A percentile compares a stretch with the other conserved stretches of the same genome.
phyloP scores from a whole-genome alignment of 1,139 yeast species.

The Magnusiomyces ingens region DNA sequence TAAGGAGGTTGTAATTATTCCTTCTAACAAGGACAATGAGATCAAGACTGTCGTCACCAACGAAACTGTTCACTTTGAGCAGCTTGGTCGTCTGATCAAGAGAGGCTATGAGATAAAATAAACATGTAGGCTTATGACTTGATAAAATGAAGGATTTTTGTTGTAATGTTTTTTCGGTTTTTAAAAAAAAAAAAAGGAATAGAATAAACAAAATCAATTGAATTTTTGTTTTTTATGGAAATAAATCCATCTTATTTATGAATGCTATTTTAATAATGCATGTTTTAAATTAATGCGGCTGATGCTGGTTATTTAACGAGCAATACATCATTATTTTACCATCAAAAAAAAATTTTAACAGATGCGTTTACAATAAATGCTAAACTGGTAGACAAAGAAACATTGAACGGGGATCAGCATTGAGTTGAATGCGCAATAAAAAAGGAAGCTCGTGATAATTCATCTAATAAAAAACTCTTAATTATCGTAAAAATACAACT shows the following conservation, averaged over 20 bases:
- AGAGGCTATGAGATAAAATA: slow-evolving; percentile 28
- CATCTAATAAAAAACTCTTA: too few species aligned
- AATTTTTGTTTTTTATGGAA: too few species aligned
- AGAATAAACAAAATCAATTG: background rate
- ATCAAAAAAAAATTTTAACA: too few species aligned
- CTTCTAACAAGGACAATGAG: slow-evolving; percentile 30
- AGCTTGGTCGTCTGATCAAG: slow-evolving; percentile 31
- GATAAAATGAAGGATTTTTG: background rate
- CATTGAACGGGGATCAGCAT: too few species aligned
- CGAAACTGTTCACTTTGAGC: slow-evolving; percentile 33
- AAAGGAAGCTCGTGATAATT: too few species aligned
- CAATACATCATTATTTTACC: too few species aligned
- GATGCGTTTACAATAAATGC: too few species aligned
- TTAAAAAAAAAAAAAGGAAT: background rate
- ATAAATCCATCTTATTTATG: too few species aligned
- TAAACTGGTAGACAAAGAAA: too few species aligned
- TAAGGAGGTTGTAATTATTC: slow-evolving; percentile 25
- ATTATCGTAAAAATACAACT: too few species aligned
- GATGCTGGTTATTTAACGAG: background rate
- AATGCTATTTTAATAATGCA: too few species aligned
- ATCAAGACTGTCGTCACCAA: slow-evolving; percentile 30
- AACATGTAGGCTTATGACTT: background rate
- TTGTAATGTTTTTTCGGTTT: background rate
- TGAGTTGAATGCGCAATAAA: too few species aligned
- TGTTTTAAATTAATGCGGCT: background rate